Conservation (phyloP, 106 monocot species). For the Xerophyta viscosa region DNA sequence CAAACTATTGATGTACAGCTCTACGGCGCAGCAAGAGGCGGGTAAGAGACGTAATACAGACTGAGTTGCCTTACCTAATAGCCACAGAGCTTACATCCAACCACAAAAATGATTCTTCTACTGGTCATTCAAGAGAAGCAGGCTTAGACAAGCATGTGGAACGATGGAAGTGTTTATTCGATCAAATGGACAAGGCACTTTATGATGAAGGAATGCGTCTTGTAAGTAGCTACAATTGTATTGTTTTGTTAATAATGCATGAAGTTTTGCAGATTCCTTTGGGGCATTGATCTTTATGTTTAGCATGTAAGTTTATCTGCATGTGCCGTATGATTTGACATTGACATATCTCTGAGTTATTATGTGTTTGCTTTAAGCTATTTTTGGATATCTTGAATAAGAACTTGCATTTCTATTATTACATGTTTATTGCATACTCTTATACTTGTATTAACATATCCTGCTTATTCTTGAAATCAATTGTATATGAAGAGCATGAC, state of each 20-base stretch:
- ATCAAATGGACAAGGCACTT: slow-evolving; percentile 65
- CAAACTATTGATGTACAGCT: too few relatives aligned
- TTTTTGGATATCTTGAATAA: too few relatives aligned
- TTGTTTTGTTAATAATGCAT: not conserved
- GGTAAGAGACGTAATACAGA: slow-evolving; percentile 61
- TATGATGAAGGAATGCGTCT: slow-evolving; percentile 66
- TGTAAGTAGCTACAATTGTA: slow-evolving; percentile 34
- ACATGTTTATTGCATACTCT: too few relatives aligned
- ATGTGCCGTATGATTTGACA: too few relatives aligned
- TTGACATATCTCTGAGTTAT: too few relatives aligned
- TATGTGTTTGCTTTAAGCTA: too few relatives aligned
- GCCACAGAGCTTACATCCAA: slow-evolving; percentile 33
- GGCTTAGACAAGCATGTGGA: slow-evolving; percentile 34
- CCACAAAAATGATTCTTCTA: slow-evolving; percentile 23
- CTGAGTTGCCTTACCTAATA: slow-evolving; percentile 61
- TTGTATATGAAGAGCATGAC: too few relatives aligned
- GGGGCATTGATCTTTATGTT: not conserved
- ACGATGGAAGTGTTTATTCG: slow-evolving; percentile 69
- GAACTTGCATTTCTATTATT: too few relatives aligned
- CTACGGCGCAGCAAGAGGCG: slow-evolving; percentile 71
- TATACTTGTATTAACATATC: too few relatives aligned
- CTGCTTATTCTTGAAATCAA: too few relatives aligned
- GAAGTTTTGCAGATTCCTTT: too few relatives aligned
- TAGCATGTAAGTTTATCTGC: too few relatives aligned
- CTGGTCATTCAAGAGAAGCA: slow-evolving; percentile 12